These are phyloP conservation scores for Craterostigma plantagineum DNA, from an alignment of 257 asterid species.

Conservation along the genomic window DNA sequence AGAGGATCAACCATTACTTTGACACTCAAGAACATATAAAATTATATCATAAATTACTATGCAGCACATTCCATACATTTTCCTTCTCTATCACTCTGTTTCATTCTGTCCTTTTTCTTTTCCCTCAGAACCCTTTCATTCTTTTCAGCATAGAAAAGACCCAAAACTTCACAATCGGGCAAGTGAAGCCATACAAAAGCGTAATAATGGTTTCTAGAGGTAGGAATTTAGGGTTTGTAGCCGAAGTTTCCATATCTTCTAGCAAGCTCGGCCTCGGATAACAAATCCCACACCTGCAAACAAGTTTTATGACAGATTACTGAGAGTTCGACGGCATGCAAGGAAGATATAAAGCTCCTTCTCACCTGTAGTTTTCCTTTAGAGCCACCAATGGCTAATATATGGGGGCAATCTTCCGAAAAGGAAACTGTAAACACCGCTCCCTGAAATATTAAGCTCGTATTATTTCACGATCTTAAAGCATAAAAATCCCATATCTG, in stretches of 20 bases:
- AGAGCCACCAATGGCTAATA: constrained; percentile 75
- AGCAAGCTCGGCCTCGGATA: constrained; percentile 33
- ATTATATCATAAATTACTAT: too few species aligned
- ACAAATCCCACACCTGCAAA: constrained; percentile 53
- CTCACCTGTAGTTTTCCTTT: constrained; percentile 64
- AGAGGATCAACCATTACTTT: too few species aligned
- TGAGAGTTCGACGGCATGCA: neutral
- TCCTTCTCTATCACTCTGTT: too few species aligned
- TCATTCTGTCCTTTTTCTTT: too few species aligned
- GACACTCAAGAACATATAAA: too few species aligned
- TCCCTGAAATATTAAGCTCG: constrained; percentile 34
- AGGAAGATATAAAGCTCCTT: neutral
- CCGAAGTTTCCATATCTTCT: constrained; percentile 28
- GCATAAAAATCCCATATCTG: too few species aligned
- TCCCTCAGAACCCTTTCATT: too few species aligned
- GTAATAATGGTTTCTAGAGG: too few species aligned
- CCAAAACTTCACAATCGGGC: too few species aligned
- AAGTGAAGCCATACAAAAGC: too few species aligned
- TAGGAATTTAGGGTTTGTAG: constrained; percentile 10
- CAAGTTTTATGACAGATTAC: neutral
- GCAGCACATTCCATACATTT: too few species aligned
- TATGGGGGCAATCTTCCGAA: constrained; percentile 55
- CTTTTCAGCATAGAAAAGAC: too few species aligned
- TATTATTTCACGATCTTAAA: neutral
- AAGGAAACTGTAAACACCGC: constrained; percentile 65